Base-by-base conservation (phyloP, 164 flowering plant genomes). In the Vitis cinerea region DNA sequence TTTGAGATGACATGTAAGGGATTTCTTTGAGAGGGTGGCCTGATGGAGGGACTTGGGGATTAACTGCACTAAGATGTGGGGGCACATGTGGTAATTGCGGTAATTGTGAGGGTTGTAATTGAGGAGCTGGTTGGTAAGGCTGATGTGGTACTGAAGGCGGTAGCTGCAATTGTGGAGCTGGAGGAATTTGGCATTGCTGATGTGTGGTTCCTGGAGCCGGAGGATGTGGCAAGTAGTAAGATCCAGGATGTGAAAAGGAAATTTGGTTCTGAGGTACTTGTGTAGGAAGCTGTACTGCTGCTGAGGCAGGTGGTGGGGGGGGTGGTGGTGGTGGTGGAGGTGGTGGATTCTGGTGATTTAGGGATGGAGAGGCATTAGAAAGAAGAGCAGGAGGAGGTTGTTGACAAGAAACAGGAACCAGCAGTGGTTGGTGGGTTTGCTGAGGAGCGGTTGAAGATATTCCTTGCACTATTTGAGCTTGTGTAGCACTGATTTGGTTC, bases 131-230 rank as follows among this genome's bases (percentile, higher is more conserved):
- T 58, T 50, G 69, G 51, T 68, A 69, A 64, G 52, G 37, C 31
- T 63, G 72, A 59, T 63, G 51, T 7, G 50, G 65, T 64, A 13
- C 52, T 63, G 75, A 16, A 60, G 70, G 62, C 15, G 68, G 50
- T 15, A 59, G 68, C 58, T 68, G 70, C 11, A 47, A 47, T 47
- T 64, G 76, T 30, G 69, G 77, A 61, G 47, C 12, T 67, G 61
- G 49, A 56, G 62, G 44, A 44, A 27, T 53, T 4, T 44, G 10
- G 48, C 23, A 60, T 61, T 27, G 61, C 67, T 59, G 70, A 67
- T 50, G 29, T 29, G 56, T 37, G 52, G 37, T 69, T 47, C 53
- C 69, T 15, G 52, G 67, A 69, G 62, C 29, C 29, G 14, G 11
- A 3, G 30, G 51, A 48, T 63, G 50, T 19, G 68, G 37, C 50